Evolutionary conservation across 805 yeast species (phyloP), one percentile per base, ranked within the genome.

Genomic region (Lipomyces oligophaga): DNA sequence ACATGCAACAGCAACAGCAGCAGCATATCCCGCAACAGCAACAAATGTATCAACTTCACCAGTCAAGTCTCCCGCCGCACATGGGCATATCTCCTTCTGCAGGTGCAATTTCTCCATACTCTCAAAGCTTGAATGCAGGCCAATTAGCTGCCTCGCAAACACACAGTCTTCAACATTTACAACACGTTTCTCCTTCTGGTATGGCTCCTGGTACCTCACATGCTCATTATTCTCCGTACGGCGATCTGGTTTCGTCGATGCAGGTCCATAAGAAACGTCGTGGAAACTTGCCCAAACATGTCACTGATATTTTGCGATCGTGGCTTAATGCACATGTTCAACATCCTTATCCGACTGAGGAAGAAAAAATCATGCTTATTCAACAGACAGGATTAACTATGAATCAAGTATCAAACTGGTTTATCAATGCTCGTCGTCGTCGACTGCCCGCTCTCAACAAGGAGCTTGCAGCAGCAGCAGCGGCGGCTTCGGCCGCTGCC

Each of bases 381-480:
- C 70, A 73, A 56, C 73, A 75, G 61, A 85, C 95, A 0, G 90
- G 93, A 0, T 72, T 85, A 61, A 83, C 85, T 53, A 79, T 82
- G 64, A 86, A 83, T 51, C 95, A 85, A 65, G 73, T 85, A 51
- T 76, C 84, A 55, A 86, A 85, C 62, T 85, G 95, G 95, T 85
- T 85, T 60, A 86, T 85, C 60, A 85, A 85, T 62, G 94, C 90
- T 16, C 76, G 95, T 58, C 73, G 95, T 59, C 71, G 95, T 57
- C 79, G 83, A 60, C 75, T 85, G 25, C 69, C 70, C 20, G 59
- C 65, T 5, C 50, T 62, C 35, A 45, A 54, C 35, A 51, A 49
- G 27, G 52, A 45, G 20, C 41, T 54, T 19, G 43, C 54, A 15
- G 41, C 58, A 2, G 46, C 39, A 3, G 45, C 45, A 11, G 46